Conservation (phyloP, 75 land plant genomes). For the Gnetum montanum region DNA sequence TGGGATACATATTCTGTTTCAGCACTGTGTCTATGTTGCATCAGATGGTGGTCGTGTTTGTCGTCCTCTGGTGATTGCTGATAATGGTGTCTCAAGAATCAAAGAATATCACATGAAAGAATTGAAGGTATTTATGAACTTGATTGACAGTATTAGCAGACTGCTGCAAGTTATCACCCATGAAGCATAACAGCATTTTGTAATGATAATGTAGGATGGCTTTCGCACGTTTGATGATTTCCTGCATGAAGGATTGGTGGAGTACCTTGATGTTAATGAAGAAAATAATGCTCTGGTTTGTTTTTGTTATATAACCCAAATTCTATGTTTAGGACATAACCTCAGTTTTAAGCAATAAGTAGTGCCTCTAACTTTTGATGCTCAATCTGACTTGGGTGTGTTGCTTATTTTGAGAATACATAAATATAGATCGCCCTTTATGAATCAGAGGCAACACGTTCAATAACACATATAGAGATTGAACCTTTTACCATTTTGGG, state of each 20-base stretch:
- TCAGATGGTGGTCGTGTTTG: constrained; percentile 99
- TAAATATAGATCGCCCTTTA: constrained; percentile 94
- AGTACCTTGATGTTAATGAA: constrained; percentile 98
- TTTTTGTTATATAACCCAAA: neutral
- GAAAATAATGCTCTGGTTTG: constrained; percentile 92
- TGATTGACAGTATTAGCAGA: neutral
- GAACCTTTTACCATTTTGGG: constrained; percentile 97
- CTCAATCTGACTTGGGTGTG: neutral
- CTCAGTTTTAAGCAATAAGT: neutral
- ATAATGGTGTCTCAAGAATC: constrained; percentile 82
- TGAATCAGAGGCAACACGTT: constrained; percentile 52
- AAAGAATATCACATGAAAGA: constrained; percentile 98
- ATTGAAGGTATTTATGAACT: constrained; percentile 43
- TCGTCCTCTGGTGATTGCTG: constrained; percentile 95
- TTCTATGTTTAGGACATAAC: neutral
- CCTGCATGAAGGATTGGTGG: constrained; percentile 80
- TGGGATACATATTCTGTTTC: too few species aligned
- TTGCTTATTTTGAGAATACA: too few species aligned
- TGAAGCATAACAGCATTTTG: neutral
- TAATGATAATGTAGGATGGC: constrained; percentile 52
- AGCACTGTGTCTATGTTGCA: constrained; percentile 90
- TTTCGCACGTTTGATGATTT: constrained; percentile 87
- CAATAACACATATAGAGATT: constrained; percentile 88
- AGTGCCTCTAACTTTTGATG: neutral
- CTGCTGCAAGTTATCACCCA: neutral